Evolutionary conservation across 2,329 filamentous ascomycete genomes (phyloP), one percentile per base, ranked within the genome.

Genomic region (Aspergillus tubingensis): DNA sequence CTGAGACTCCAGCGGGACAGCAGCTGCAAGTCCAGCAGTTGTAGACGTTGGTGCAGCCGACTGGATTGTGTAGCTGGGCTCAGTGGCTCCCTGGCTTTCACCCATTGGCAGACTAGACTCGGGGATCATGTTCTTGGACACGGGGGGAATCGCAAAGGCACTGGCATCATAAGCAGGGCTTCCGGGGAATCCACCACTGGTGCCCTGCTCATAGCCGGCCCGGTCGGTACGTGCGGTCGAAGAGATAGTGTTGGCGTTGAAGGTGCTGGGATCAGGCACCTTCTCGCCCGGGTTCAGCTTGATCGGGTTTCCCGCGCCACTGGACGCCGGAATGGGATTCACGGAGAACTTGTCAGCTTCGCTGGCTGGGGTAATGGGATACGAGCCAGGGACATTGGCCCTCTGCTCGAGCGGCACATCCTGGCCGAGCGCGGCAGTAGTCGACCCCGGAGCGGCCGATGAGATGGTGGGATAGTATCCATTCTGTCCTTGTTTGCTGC

Each of bases 141-240:
- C 77, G 8, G 83, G 81, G 30, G 86, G 85, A 38, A 88, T 72
- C 58, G 81, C 77, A 52, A 82, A 78, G 66, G 68, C 67, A 78
- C 72, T 74, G 30, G 78, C 74, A 8, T 73, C 75, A 10, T 59
- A 54, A 10, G 54, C 15, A 41, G 58, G 54, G 7, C 54, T 76
- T 23, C 80, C 78, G n/a, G 79, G 76, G 11, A 83, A 72, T 36
- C 75, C 70, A 38, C 75, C 65, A 70, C 79, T 80, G 59, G 87
- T 84, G 65, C 88, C 87, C 76, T 91, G 91, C 75, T 96, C 89
- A 77, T 97, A 98, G 1, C 91, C 94, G 67, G 88, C 91, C 75
- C 92, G 85, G 74, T 97, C 93, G 19, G 91, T 85, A 70, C 80
- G 82, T 38, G 81, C 82, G 25, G 81, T 85, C 65, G 84, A 86